Evolutionary conservation across 148 eudicot genomes (phyloP).

Genomic region (Agrostemma githago): DNA sequence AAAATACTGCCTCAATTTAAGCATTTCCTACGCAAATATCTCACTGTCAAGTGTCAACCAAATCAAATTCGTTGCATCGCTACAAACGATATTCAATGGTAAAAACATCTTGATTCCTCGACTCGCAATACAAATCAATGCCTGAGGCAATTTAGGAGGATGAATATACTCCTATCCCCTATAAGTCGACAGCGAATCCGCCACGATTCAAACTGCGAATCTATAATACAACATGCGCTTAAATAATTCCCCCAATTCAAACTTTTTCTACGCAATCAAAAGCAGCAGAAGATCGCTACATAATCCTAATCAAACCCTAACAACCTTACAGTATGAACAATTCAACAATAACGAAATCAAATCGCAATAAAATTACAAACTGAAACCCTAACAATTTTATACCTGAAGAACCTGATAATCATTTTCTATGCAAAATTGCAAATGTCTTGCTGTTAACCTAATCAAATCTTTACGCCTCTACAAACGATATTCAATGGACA

Average conservation of each 20-base stretch:
- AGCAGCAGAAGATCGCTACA: neutral
- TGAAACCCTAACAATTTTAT: slow-evolving; percentile 3
- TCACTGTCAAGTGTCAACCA: neutral
- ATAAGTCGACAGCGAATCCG: neutral
- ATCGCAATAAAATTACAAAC: neutral
- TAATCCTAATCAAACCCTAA: neutral
- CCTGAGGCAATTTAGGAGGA: too few relatives aligned
- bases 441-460: neutral
- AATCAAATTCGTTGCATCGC: neutral
- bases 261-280: neutral
- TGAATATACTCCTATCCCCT: neutral
- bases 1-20: neutral
- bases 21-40: neutral
- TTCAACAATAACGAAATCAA: neutral
- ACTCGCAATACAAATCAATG: too few relatives aligned
- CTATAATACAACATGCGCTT: neutral
- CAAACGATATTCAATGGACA: neutral
- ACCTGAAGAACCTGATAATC: too few relatives aligned
- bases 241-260: neutral
- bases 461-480: neutral
- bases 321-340: neutral
- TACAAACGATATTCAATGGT: neutral
- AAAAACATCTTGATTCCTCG: too few relatives aligned
- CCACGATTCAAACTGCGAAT: too few relatives aligned
- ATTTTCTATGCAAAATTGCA: neutral